Percentiles rank a stretch among this genome's conserved stretches.
These are phyloP conservation scores for Coriaria nepalensis DNA, from an alignment of 306 rosid species.

Conservation along the genomic window DNA sequence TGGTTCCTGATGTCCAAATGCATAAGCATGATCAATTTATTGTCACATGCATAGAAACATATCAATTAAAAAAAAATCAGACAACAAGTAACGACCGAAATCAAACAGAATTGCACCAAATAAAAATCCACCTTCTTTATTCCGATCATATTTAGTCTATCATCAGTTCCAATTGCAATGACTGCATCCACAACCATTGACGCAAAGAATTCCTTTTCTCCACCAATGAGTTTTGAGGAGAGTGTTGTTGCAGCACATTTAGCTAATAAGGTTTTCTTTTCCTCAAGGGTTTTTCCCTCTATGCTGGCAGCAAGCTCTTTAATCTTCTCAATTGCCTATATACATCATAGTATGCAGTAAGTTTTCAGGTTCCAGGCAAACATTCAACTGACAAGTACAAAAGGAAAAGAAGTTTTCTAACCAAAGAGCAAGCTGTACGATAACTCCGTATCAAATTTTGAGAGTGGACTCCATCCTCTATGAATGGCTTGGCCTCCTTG, in stretches of 20 bases:
- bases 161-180: slow-evolving; percentile 74
- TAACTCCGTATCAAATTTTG: slow-evolving; percentile 86
- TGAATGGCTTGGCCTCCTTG: slow-evolving; percentile 91
- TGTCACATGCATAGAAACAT: no score
- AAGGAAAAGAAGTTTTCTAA: slow-evolving; percentile 7
- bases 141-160: slow-evolving; percentile 94
- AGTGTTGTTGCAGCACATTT: slow-evolving; percentile 98
- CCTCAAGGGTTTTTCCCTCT: slow-evolving; percentile 91
- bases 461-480: slow-evolving; percentile 93
- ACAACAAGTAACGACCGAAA: no score
- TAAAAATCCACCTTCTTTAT: slow-evolving; percentile 61
- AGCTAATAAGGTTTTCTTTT: slow-evolving; percentile 74
- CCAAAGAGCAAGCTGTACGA: slow-evolving; percentile 67
- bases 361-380: not conserved
- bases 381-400: slow-evolving; percentile 1
- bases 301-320: slow-evolving; percentile 77
- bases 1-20: no score
- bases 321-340: slow-evolving; percentile 75
- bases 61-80: no score
- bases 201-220: slow-evolving; percentile 95
- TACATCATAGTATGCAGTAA: not conserved
- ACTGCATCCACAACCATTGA: slow-evolving; percentile 93
- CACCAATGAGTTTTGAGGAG: slow-evolving; percentile 95
- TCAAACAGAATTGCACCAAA: no score
- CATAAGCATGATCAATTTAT: no score